A percentile compares a stretch with the other conserved stretches of the same genome.
These are phyloP conservation scores for Massariosphaeria phaeospora DNA, from an alignment of 495 filamentous ascomycete species.

Conservation along the genomic window DNA sequence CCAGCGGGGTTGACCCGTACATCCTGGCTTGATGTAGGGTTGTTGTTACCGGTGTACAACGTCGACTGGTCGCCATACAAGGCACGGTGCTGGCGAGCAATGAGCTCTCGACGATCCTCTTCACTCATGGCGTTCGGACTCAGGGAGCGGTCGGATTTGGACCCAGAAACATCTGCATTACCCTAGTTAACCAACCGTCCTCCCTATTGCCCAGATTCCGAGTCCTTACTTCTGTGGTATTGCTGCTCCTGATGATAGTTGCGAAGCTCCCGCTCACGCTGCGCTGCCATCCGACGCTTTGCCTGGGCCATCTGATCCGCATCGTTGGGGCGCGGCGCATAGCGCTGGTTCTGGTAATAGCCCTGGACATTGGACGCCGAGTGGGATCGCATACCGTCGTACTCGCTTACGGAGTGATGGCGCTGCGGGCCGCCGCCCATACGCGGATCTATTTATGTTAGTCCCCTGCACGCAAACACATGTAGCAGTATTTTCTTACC, in stretches of 20 bases:
- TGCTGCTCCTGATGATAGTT: conserved; percentile 99
- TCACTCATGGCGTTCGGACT: conserved; percentile 90
- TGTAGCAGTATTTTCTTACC: conserved; percentile 43
- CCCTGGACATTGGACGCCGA: conserved; percentile 79
- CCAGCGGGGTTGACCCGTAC: conserved; percentile 47
- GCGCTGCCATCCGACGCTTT: conserved; percentile 96
- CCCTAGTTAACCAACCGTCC: conserved; percentile 47
- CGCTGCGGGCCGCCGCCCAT: conserved; percentile 51
- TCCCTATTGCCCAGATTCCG: conserved; percentile 32
- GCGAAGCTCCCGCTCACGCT: conserved; percentile 96
- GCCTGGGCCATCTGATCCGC: conserved; percentile 98
- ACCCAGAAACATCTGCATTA: conserved; percentile 73
- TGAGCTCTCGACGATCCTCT: conserved; percentile 91
- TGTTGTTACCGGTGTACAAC: conserved; percentile 56
- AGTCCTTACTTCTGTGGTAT: conserved; percentile 86
- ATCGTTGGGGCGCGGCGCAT: conserved; percentile 87
- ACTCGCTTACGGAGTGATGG: conserved; percentile 84
- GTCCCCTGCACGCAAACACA: neutral
- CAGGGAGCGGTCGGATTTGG: conserved; percentile 83
- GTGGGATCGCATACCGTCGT: conserved; percentile 67
- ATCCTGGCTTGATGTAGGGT: conserved; percentile 46
- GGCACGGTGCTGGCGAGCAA: conserved; percentile 88
- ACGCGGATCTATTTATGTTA: conserved; percentile 47
- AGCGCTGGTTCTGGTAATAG: conserved; percentile 91
- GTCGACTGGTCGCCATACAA: conserved; percentile 72